Evolutionary conservation across 176 grass and related monocot species (phyloP).

Genomic region (Oryza nivara): DNA sequence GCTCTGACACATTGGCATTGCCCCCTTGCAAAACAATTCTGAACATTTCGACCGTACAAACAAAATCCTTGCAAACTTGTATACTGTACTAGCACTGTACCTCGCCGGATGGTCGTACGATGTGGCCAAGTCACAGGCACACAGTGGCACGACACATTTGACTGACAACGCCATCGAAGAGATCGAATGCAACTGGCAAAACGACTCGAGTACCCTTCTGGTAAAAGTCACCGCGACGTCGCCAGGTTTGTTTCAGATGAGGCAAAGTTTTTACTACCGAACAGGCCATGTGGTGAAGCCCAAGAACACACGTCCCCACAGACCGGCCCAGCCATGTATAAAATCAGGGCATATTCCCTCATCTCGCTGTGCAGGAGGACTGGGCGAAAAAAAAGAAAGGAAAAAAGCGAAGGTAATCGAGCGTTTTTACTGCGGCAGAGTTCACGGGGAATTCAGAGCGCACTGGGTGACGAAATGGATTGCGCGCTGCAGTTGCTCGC

Average conservation of each 20-base stretch:
- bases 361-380: background rate
- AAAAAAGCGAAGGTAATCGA: constrained; percentile 11
- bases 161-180: background rate
- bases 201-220: background rate
- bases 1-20: background rate
- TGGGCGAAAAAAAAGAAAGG: no score
- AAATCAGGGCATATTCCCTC: constrained; percentile 27
- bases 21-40: background rate
- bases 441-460: constrained; percentile 41
- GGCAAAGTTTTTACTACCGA: background rate
- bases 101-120: background rate
- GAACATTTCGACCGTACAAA: background rate
- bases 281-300: constrained; percentile 2
- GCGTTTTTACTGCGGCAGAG: constrained; percentile 21
- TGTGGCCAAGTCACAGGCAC: background rate
- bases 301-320: constrained; percentile 17
- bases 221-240: background rate
- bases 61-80: background rate
- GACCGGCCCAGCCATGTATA: background rate
- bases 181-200: background rate
- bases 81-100: no score
- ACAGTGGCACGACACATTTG: background rate
- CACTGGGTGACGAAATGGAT: constrained; percentile 32
- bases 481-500: constrained; percentile 19
- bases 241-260: background rate